Evolutionary conservation across 495 filamentous ascomycete genomes (phyloP).

Genomic region (Neurospora sp.): DNA sequence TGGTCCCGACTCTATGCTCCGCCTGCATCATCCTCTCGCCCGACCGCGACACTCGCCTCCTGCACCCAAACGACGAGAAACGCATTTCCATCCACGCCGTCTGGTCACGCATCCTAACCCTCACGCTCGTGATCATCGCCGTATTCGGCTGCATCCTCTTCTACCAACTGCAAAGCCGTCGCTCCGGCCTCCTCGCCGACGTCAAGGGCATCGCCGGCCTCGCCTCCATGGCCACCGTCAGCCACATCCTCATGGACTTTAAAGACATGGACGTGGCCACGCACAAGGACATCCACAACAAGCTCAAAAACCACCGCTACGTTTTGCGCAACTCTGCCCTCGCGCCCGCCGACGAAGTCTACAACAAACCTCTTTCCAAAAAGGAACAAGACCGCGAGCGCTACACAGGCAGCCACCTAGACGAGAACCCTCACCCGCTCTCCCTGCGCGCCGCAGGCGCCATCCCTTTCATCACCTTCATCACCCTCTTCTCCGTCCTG

Average conservation of each 20-base stretch:
- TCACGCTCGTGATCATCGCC: slow-evolving; percentile 41
- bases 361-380: slow-evolving; percentile 9
- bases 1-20: slow-evolving; percentile 53
- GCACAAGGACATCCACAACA: slow-evolving; percentile 55
- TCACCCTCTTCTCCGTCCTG: slow-evolving; percentile 40
- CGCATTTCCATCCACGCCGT: slow-evolving; percentile 41
- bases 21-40: slow-evolving; percentile 46
- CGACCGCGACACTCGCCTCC: slow-evolving; percentile 22
- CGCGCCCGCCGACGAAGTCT: slow-evolving; percentile 33
- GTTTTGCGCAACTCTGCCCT: slow-evolving; percentile 59
- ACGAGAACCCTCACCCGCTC: slow-evolving; percentile 56
- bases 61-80: slow-evolving; percentile 30
- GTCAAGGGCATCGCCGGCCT: slow-evolving; percentile 66
- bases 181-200: slow-evolving; percentile 55
- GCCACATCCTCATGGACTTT: slow-evolving; percentile 66
- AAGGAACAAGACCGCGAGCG: slow-evolving; percentile 21
- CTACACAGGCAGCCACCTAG: slow-evolving; percentile 30
- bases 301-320: slow-evolving; percentile 54
- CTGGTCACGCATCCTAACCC: slow-evolving; percentile 53
- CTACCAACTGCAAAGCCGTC: slow-evolving; percentile 46
- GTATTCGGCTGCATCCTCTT: slow-evolving; percentile 47
- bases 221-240: slow-evolving; percentile 61
- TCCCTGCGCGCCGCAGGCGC: slow-evolving; percentile 52
- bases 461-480: slow-evolving; percentile 42
- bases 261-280: slow-evolving; percentile 57